Conservation (phyloP, 371 early-diverging fungal species). For the Chytridium lagenaria region DNA sequence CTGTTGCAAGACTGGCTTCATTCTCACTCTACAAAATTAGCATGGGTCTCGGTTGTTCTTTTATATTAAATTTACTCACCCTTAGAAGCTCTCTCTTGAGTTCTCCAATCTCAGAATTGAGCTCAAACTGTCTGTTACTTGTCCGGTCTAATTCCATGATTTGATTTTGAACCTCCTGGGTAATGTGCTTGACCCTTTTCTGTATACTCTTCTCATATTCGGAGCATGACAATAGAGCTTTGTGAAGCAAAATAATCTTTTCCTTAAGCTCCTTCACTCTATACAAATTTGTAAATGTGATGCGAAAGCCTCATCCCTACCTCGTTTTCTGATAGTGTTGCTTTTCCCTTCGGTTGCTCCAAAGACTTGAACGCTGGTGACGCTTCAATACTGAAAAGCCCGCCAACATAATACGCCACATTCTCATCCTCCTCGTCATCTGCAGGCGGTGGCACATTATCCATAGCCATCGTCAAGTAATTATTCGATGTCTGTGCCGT, state of each 20-base stretch:
- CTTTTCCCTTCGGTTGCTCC: conserved; percentile 44
- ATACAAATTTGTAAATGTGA: not conserved
- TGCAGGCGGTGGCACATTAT: not conserved
- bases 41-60: not conserved
- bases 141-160: conserved; percentile 57
- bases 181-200: conserved; percentile 47
- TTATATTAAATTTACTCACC: conserved; percentile 41
- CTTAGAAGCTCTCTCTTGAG: conserved; percentile 61
- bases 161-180: conserved; percentile 54
- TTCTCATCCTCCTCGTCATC: conserved; percentile 37
- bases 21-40: conserved; percentile 53
- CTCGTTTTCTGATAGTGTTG: conserved; percentile 33
- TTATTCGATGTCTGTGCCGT: too few species aligned
- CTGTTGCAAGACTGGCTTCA: conserved; percentile 56
- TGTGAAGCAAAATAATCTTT: conserved; percentile 48
- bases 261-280: conserved; percentile 41
- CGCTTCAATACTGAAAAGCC: conserved; percentile 58
- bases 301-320: conserved; percentile 7
- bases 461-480: not conserved
- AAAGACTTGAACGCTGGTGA: conserved; percentile 56
- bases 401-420: conserved; percentile 51
- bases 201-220: conserved; percentile 56
- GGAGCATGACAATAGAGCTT: conserved; percentile 44
- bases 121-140: conserved; percentile 50
- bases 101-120: conserved; percentile 61